Conservation (phyloP, 2,329 filamentous ascomycete species). For the Macrophomina pseudophaseolina region DNA sequence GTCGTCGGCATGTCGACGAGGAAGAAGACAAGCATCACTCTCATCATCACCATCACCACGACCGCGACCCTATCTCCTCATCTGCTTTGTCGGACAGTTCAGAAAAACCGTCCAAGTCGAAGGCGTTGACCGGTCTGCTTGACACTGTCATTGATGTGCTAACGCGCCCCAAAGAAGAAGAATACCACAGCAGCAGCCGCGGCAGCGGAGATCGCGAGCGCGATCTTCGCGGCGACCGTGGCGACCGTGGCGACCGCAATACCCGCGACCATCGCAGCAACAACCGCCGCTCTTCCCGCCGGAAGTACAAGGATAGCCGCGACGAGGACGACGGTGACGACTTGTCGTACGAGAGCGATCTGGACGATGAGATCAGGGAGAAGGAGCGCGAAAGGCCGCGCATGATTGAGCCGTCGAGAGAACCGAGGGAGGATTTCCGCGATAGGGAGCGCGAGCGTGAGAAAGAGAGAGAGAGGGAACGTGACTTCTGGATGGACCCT, state of each 20-base stretch:
- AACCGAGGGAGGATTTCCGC: constrained; percentile 8
- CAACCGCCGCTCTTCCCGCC: constrained; percentile 6
- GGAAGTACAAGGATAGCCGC: constrained; percentile 12
- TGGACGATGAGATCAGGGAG: constrained; percentile 14
- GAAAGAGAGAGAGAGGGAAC: constrained; percentile 14
- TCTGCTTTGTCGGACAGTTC: constrained; percentile 11
- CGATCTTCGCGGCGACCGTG: neutral
- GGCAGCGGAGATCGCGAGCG: constrained; percentile 5
- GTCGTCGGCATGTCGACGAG: neutral
- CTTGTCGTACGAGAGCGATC: constrained; percentile 1
- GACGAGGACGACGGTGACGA: constrained; percentile 22
- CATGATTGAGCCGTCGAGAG: constrained; percentile 18
- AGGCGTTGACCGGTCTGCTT: constrained; percentile 9
- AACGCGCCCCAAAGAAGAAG: constrained; percentile 26
- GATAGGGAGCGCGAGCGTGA: constrained; percentile 21
- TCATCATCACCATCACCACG: constrained; percentile 7
- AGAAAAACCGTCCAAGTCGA: constrained; percentile 6
- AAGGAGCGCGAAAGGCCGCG: constrained; percentile 2
- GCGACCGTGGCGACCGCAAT: neutral
- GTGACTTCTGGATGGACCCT: constrained; percentile 18
- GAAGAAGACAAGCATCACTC: neutral
- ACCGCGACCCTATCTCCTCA: constrained; percentile 1
- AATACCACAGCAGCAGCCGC: constrained; percentile 7
- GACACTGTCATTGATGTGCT: constrained; percentile 20
- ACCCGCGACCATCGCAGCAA: constrained; percentile 15